Evolutionary conservation across 768 basidiomycete species (phyloP).

Genomic region (Trametopsis cervina): DNA sequence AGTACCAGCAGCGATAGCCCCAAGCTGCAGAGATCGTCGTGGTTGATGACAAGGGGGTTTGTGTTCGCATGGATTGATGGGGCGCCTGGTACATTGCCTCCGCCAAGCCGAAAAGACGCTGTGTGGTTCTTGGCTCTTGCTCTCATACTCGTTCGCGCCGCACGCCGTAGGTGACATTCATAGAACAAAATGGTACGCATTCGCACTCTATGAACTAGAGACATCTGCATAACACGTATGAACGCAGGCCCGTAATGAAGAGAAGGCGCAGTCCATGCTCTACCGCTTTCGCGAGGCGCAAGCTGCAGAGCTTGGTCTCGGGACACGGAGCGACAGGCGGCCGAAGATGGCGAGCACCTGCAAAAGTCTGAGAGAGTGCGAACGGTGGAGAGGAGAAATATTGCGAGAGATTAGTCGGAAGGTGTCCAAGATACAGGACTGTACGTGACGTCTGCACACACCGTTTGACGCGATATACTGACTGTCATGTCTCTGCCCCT

Average conservation of each 20-base stretch:
- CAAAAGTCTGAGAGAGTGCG: conserved; percentile 88
- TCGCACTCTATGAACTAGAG: no score
- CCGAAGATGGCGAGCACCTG: conserved; percentile 90
- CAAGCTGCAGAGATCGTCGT: not conserved
- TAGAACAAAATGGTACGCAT: conserved; percentile 7
- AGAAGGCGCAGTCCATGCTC: conserved; percentile 94
- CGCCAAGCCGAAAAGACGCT: not conserved
- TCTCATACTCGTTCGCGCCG: not conserved
- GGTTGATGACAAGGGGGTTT: not conserved
- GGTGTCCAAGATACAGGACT: conserved; percentile 96
- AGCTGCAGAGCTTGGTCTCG: conserved; percentile 90
- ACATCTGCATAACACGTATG: no score
- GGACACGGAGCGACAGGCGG: conserved; percentile 74
- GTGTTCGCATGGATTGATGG: not conserved
- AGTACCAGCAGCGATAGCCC: not conserved
- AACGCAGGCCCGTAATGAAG: conserved; percentile 93
- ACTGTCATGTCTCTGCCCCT: not conserved
- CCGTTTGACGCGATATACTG: not conserved
- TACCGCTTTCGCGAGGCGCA: conserved; percentile 97
- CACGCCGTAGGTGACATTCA: no score
- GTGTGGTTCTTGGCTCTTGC: not conserved
- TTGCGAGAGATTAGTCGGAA: conserved; percentile 91
- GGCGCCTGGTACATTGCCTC: not conserved
- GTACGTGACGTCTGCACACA: conserved; percentile 47
- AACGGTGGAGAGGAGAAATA: conserved; percentile 95